Evolutionary conservation across 768 basidiomycete genomes (phyloP), one percentile per base, ranked within the genome.

Genomic region (Coprinopsis strossmayeri): DNA sequence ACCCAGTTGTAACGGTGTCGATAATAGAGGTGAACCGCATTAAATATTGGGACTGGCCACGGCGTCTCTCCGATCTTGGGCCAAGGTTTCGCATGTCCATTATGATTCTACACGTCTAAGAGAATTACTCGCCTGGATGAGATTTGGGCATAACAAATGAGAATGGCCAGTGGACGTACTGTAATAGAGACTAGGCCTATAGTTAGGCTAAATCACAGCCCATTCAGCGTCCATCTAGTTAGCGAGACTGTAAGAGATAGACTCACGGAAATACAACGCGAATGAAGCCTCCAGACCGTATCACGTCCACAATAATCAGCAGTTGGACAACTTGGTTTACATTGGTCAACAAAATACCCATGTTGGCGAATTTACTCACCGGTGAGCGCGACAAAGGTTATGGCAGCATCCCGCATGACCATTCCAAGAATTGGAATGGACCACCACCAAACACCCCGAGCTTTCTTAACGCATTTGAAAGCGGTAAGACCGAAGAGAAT

Each of bases 231-330:
- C n/a, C n/a, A n/a, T 7, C 15, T 32, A 7, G 30, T 32, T 15
- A 26, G 10, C 12, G 15, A 20, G 39, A 15, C 3, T 17, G 5
- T 17, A 51, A 35, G 46, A 0, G 3, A 45, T 12, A 7, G 23
- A 44, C 54, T 23, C 32, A 57, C 54, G 56, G 54, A 32, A 49
- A 48, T 11, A 46, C 34, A 17, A 51, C 37, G 18, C 50, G 30
- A 37, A 34, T 30, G 5, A 51, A 17, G 11, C 34, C 44, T 15
- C 38, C 53, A 15, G 11, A 15, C 5, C 12, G 23, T 15, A 18
- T 35, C 15, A 35, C 45, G 34, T 45, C 41, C 9, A 45, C 13
- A 12, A 44, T 13, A 18, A 44, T 25, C 32, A 37, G n/a, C n/a
- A n/a, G n/a, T n/a, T n/a, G n/a, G n/a, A n/a, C n/a, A n/a, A n/a